A percentile compares a stretch with the other conserved stretches of the same genome.
phyloP scores from a whole-genome alignment of 345 rosid genomes.

The Eucalyptus sp. region DNA sequence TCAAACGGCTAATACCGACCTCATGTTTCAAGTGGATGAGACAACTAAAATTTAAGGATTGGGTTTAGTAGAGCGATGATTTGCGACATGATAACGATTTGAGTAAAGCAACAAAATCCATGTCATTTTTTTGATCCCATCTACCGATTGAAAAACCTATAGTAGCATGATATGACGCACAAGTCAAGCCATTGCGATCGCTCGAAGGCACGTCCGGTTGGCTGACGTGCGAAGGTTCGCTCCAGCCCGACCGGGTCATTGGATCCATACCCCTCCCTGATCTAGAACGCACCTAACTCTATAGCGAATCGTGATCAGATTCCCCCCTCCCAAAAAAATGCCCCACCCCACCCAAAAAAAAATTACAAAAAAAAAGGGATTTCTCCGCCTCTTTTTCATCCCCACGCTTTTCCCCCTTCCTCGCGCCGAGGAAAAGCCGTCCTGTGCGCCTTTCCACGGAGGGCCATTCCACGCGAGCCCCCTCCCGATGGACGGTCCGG shows the following conservation, averaged over 20 bases:
- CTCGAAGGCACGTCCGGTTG: neutral
- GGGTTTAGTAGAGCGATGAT: no score
- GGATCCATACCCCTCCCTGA: neutral
- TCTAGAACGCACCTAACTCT: neutral
- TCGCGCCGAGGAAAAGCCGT: neutral
- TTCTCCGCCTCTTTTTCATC: neutral
- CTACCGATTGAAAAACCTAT: fast-evolving
- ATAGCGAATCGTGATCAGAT: neutral
- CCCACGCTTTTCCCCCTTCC: neutral
- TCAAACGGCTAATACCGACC: no score
- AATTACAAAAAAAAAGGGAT: neutral
- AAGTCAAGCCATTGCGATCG: neutral
- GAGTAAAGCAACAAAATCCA: neutral
- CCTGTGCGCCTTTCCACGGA: neutral
- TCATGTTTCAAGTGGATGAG: neutral
- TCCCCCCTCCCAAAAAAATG: no score
- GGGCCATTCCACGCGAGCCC: neutral
- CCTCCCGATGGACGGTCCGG: neutral
- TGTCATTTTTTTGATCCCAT: fast-evolving
- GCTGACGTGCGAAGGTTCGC: neutral
- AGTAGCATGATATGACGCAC: fast-evolving
- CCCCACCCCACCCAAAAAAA: neutral
- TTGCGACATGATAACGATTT: fast-evolving
- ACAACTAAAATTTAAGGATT: neutral
- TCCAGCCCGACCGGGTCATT: neutral